Evolutionary conservation across 2,329 filamentous ascomycete species (phyloP).

Genomic region (Magnaporthiopsis rhizophila): DNA sequence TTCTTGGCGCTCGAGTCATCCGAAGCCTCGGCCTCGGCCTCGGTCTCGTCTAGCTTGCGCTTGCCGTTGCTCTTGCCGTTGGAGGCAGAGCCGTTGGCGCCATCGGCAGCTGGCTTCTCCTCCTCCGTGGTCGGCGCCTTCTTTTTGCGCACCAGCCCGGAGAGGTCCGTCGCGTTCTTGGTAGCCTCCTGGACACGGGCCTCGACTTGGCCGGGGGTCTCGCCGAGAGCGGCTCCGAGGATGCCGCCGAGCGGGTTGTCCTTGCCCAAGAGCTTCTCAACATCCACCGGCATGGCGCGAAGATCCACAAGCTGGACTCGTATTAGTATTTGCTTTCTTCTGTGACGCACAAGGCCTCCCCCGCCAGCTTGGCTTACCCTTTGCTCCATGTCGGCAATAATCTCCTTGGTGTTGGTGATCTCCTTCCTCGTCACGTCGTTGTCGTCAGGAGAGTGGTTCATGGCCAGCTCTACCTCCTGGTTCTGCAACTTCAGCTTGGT

Average conservation of each 20-base stretch:
- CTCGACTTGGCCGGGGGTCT: conserved; percentile 51
- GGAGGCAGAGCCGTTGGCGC: conserved; percentile 25
- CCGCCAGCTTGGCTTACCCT: conserved; percentile 40
- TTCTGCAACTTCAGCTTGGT: conserved; percentile 62
- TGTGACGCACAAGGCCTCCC: conserved; percentile 8
- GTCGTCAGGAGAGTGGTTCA: conserved; percentile 56
- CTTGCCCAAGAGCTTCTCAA: conserved; percentile 46
- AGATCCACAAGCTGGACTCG: conserved; percentile 57
- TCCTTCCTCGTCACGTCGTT: conserved; percentile 53
- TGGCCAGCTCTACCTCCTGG: conserved; percentile 59
- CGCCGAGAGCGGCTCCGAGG: conserved; percentile 55
- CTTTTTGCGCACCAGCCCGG: conserved; percentile 66
- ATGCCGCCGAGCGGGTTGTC: conserved; percentile 42
- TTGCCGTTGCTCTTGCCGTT: conserved; percentile 28
- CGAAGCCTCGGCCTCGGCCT: conserved; percentile 8
- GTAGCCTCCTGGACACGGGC: conserved; percentile 64
- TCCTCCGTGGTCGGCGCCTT: conserved; percentile 17
- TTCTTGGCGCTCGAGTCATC: conserved; percentile 3
- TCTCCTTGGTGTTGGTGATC: conserved; percentile 68
- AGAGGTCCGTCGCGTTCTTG: conserved; percentile 65
- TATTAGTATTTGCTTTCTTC: not conserved
- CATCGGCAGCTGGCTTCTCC: conserved; percentile 18
- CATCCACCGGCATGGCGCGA: conserved; percentile 51
- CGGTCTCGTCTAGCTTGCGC: conserved; percentile 17
- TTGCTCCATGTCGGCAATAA: conserved; percentile 71